Evolutionary conservation across 495 filamentous ascomycete species (phyloP), one percentile per base, ranked within the genome.

Genomic region (Hypoxylon lenormandii): DNA sequence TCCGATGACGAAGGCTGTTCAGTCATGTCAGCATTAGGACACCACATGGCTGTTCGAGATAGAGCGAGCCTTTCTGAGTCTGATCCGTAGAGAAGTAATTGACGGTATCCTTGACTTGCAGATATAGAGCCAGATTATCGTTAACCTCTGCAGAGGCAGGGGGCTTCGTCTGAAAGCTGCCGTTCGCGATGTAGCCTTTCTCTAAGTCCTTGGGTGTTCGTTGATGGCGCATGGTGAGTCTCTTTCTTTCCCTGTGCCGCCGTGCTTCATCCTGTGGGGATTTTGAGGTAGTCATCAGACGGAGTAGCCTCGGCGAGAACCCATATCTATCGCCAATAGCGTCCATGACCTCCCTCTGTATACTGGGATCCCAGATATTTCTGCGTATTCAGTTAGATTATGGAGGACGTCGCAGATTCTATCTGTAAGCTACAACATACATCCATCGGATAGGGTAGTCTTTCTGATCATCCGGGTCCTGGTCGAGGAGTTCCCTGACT

Each of bases 1-100:
- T 10, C 92, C 92, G 52, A 95, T 80, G 69, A 91, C 94, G 10
- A 93, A 85, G 74, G 90, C 90, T 92, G 64, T 18, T 30, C 5
- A 18, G 15, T 43, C 3, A 40, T 22, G 61, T 70, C 52, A 70
- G 64, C 46, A 47, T 61, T 37, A 48, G 46, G 18, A 60, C 51
- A 13, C 61, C 40, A 23, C 4, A 21, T 50, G 55, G 13, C 37
- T 8, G 22, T 16, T 36, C 23, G 45, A 33, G 42, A 28, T 21
- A 13, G 3, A 51, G 72, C 75, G 67, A 33, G 69, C 61, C 66
- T 71, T 64, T 68, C 61, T 69, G 71, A 2, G 74, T 76, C 52
- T 79, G 62, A 60, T 83, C 80, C 11, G 79, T 70, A 10, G 79
- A 78, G 50, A 77, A 78, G 60, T 79, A 83, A 48, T 81, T 79